These are phyloP conservation scores for Leishmania amazonensis DNA, from an alignment of 208 protist species.

Conservation along the genomic window DNA sequence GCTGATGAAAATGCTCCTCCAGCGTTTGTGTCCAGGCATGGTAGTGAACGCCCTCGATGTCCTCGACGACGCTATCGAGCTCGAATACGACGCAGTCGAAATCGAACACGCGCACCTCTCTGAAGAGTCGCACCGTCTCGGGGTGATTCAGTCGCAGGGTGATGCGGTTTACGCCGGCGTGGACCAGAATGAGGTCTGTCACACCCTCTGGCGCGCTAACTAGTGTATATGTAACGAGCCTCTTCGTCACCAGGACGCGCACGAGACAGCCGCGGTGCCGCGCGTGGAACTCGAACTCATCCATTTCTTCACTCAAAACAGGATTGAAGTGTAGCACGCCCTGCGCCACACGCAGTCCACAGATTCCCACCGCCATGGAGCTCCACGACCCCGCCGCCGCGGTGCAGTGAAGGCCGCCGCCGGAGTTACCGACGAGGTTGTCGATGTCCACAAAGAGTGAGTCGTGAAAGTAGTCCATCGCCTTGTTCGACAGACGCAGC, in stretches of 20 bases:
- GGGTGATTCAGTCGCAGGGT: slow-evolving; percentile 54
- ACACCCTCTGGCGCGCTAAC: slow-evolving; percentile 44
- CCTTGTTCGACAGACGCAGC: slow-evolving; percentile 63
- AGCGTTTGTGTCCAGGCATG: slow-evolving; percentile 86
- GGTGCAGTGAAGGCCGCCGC: slow-evolving; percentile 74
- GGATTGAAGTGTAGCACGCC: slow-evolving; percentile 87
- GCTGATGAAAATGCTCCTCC: slow-evolving; percentile 64
- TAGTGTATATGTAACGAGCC: slow-evolving; percentile 78
- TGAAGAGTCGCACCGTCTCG: slow-evolving; percentile 72
- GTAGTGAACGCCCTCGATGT: slow-evolving; percentile 86
- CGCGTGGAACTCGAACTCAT: slow-evolving; percentile 77
- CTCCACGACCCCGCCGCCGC: slow-evolving; percentile 84
- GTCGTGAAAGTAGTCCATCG: slow-evolving; percentile 53
- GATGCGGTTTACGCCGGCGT: slow-evolving; percentile 70
- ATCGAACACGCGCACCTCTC: slow-evolving; percentile 76
- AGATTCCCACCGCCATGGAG: slow-evolving; percentile 79
- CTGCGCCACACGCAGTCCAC: slow-evolving; percentile 75
- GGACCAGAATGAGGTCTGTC: slow-evolving; percentile 70
- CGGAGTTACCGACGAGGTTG: slow-evolving; percentile 75
- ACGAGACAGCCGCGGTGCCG: slow-evolving; percentile 82
- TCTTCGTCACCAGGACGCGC: slow-evolving; percentile 57
- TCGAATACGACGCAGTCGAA: slow-evolving; percentile 93
- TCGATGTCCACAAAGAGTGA: slow-evolving; percentile 76
- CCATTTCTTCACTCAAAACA: slow-evolving; percentile 64
- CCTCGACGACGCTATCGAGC: slow-evolving; percentile 79